These are phyloP conservation scores for Acacia confusa DNA, from an alignment of 306 rosid species.

Conservation along the genomic window DNA sequence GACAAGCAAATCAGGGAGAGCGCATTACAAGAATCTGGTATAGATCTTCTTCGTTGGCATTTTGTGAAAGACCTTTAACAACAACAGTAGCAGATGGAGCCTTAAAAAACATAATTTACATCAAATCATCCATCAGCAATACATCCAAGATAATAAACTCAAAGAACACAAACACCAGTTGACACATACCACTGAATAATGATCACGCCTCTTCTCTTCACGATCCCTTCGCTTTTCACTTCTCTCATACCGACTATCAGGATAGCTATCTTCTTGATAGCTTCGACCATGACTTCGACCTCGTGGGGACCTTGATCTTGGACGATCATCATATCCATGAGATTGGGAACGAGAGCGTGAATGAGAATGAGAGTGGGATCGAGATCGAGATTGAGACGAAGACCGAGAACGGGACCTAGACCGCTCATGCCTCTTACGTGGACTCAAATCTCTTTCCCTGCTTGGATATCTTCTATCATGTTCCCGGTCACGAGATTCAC, in stretches of 20 bases:
- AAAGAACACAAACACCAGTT: constrained; percentile 12
- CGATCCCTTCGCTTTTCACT: constrained; percentile 79
- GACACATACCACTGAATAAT: constrained; percentile 71
- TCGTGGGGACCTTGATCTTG: constrained; percentile 90
- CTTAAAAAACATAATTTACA: constrained; percentile 44
- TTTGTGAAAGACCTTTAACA: constrained; percentile 96
- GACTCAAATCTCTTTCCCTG: constrained; percentile 78
- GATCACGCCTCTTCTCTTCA: constrained; percentile 74
- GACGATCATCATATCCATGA: constrained; percentile 73
- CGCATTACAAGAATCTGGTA: constrained; percentile 88
- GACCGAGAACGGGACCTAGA: constrained; percentile 68
- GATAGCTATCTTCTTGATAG: constrained; percentile 81
- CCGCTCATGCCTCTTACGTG: constrained; percentile 62
- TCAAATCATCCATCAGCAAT: constrained; percentile 14
- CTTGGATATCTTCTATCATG: constrained; percentile 68
- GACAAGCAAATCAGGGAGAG: constrained; percentile 32
- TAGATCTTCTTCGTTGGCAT: constrained; percentile 92
- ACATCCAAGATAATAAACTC: constrained; percentile 22
- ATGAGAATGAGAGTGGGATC: constrained; percentile 52
- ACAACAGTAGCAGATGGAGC: constrained; percentile 98
- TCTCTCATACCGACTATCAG: constrained; percentile 70
- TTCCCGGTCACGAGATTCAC: constrained; percentile 73
- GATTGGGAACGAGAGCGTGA: constrained; percentile 67
- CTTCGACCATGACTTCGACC: constrained; percentile 78
- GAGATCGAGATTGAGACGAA: constrained; percentile 47